Base-by-base conservation (phyloP, 345 rosid genomes). In the Lenwebbia sp. region DNA sequence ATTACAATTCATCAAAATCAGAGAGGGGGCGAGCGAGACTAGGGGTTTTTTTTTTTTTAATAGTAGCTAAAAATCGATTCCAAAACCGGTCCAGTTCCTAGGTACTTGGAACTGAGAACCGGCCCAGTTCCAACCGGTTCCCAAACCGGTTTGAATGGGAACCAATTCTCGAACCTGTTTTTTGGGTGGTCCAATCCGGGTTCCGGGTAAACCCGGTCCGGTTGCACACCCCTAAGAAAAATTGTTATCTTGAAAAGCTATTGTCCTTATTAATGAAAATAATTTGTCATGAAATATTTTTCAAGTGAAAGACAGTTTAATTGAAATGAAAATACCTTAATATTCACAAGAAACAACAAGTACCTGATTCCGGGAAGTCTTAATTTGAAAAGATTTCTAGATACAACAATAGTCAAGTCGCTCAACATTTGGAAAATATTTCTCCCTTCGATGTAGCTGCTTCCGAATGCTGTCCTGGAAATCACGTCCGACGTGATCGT, bases 401-500 rank as follows among this genome's bases (percentile, higher is more conserved):
- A 2, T 7, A 75, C 10, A 14, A 91, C 65, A 21, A 30, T 9
- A 23, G n/a, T 41, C 62, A 92, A 19, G 86, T 50, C 82, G 50
- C 30, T 82, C 33, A 89, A 62, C 91, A 87, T 88, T 17, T 86
- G 85, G n/a, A 88, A 92, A 47, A 88, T 92, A 6, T 84, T 25
- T 83, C 92, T 58, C 40, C 93, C 93, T 87, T 92, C 92, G 40
- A 83, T 12, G 65, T 91, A 91, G 81, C 90, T 91, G 83, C 93
- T 90, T 28, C 92, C 93, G 54, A 92, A 93, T 26, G 93, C 90
- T 53, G 93, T 91, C 87, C 92, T 87, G 5, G 92, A 91, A 54
- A 92, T 92, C 82, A 91, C 75, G 82, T 92, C 91, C 7, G 93
- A 90, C 10, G 91, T 91, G 44, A 92, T 88, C 4, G 86, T 10